Conservation (phyloP, 1,284 basidiomycete genomes). For the Microbotryomycetes sp. region DNA sequence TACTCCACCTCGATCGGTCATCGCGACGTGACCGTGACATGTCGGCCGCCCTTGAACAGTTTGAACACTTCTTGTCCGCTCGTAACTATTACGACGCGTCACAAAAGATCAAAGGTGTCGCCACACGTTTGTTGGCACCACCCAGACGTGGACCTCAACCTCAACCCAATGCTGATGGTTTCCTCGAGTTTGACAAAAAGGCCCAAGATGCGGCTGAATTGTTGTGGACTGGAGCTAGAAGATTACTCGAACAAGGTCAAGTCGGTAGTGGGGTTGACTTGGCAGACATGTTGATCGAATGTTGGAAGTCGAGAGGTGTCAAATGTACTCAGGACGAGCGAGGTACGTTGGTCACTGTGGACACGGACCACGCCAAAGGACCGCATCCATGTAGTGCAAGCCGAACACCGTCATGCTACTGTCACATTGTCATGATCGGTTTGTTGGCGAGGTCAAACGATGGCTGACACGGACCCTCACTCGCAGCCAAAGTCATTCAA, state of each 20-base stretch:
- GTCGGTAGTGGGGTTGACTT: conserved; percentile 83
- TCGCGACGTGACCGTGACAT: too few relatives aligned
- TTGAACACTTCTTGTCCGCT: conserved; percentile 50
- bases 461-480: neutral
- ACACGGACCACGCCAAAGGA: neutral
- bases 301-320: conserved; percentile 67
- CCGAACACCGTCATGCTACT: neutral
- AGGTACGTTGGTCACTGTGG: conserved; percentile 50
- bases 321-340: conserved; percentile 59
- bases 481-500: conserved; percentile 54
- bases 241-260: conserved; percentile 77
- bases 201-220: conserved; percentile 75
- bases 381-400: neutral
- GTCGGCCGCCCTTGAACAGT: conserved; percentile 12
- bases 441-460: neutral
- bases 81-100: conserved; percentile 81
- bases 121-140: conserved; percentile 60
- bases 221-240: conserved; percentile 73
- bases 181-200: conserved; percentile 50
- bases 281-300: conserved; percentile 61
- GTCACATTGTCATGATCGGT: neutral
- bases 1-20: too few relatives aligned
- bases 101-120: conserved; percentile 89
- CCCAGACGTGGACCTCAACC: conserved; percentile 28
- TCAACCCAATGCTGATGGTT: neutral